Evolutionary conservation across 1,139 yeast species (phyloP).

Genomic region (Petasospora rhodanensis): DNA sequence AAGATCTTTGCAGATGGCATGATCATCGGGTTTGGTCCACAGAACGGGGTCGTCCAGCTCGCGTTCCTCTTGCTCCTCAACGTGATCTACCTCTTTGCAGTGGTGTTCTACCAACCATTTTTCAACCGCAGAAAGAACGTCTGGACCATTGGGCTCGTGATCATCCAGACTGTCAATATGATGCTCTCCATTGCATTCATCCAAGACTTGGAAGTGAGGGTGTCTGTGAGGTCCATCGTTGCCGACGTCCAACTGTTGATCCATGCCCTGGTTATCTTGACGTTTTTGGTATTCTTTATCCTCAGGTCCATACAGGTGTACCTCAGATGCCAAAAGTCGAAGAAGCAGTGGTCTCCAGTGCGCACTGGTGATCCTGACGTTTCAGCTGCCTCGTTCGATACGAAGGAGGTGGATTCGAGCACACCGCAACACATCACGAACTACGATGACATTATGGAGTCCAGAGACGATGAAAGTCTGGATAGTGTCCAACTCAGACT

Average conservation of each 20-base stretch:
- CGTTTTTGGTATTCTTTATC: conserved; percentile 8
- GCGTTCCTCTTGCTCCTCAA: conserved; percentile 37
- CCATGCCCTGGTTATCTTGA: conserved; percentile 3
- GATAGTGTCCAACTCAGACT: conserved; percentile 1
- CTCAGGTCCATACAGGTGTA: conserved; percentile 5
- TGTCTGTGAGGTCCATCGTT: conserved; percentile 4
- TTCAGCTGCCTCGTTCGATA: too few relatives aligned
- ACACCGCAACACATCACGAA: too few relatives aligned
- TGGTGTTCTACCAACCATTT: conserved; percentile 38
- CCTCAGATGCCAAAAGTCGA: background rate
- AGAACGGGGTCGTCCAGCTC: conserved; percentile 42
- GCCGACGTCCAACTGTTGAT: conserved; percentile 13
- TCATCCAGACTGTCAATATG: conserved; percentile 4
- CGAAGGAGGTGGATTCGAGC: too few relatives aligned
- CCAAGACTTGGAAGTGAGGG: conserved; percentile 1
- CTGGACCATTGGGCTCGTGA: conserved; percentile 6
- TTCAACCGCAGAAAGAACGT: conserved; percentile 21
- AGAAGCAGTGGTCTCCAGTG: background rate
- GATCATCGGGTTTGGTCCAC: conserved; percentile 42
- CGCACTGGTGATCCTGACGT: too few relatives aligned
- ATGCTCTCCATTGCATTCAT: conserved; percentile 7
- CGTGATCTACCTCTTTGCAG: conserved; percentile 29
- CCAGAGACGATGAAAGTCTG: background rate
- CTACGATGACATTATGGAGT: too few relatives aligned
- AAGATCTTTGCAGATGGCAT: conserved; percentile 34